phyloP scores from a whole-genome alignment of 495 filamentous ascomycete genomes.

The Penicillium ochrochloron region DNA sequence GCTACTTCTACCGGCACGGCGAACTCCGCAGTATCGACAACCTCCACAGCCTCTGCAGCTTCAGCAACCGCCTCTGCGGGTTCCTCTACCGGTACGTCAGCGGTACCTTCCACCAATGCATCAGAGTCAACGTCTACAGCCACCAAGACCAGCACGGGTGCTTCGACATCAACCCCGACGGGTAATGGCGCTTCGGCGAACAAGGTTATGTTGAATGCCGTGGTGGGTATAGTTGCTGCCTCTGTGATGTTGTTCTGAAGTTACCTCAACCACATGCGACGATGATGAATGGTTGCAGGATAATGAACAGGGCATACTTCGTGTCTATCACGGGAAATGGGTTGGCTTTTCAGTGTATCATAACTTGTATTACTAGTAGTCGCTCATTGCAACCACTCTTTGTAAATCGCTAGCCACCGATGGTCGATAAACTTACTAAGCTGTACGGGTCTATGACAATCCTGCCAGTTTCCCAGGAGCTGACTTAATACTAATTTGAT shows the following conservation, averaged over 20 bases:
- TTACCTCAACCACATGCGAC: not conserved
- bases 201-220: not conserved
- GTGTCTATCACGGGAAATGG: not conserved
- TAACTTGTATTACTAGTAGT: not conserved
- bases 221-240: not conserved
- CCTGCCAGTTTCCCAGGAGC: too few relatives aligned
- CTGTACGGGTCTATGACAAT: not conserved
- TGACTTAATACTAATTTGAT: too few relatives aligned
- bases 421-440: not conserved
- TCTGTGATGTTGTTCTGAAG: not conserved
- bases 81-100: not conserved
- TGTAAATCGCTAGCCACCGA: not conserved
- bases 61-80: not conserved
- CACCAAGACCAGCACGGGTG: not conserved
- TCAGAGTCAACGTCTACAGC: not conserved
- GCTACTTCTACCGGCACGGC: not conserved
- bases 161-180: constrained; percentile 7
- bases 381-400: not conserved
- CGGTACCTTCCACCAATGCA: not conserved
- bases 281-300: not conserved
- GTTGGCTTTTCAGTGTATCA: not conserved
- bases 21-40: not conserved
- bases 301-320: not conserved
- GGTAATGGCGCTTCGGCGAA: constrained; percentile 6
- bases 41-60: not conserved